These are phyloP conservation scores for Aureobasidium sp. DNA, from an alignment of 2,329 filamentous ascomycete genomes.

Conservation along the genomic window DNA sequence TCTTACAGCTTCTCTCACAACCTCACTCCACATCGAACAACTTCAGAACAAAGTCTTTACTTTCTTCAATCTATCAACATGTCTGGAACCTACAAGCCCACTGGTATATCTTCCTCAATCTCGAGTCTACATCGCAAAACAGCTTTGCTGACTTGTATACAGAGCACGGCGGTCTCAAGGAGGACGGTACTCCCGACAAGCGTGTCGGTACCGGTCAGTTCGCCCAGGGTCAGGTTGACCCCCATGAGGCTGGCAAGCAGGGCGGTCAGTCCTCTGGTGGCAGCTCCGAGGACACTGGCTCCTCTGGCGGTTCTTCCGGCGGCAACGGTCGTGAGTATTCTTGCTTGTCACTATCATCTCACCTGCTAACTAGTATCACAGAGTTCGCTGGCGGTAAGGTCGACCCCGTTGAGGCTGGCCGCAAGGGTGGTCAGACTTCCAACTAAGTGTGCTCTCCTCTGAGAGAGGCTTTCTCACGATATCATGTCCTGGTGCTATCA, in stretches of 20 bases:
- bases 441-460: background rate
- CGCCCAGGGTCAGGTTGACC: slow-evolving; percentile 37
- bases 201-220: slow-evolving; percentile 38
- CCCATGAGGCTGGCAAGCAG: slow-evolving; percentile 35
- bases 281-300: background rate
- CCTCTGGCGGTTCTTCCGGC: slow-evolving; percentile 11
- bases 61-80: slow-evolving; percentile 21
- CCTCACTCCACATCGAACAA: slow-evolving; percentile 11
- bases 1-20: slow-evolving; percentile 15
- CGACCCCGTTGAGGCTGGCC: slow-evolving; percentile 35
- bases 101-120: slow-evolving; percentile 20
- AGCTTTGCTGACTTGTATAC: slow-evolving; percentile 8
- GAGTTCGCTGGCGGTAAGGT: slow-evolving; percentile 38
- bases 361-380: background rate
- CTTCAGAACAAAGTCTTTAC: slow-evolving; percentile 14
- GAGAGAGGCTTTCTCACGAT: background rate
- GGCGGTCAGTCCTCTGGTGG: slow-evolving; percentile 26
- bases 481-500: background rate
- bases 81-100: slow-evolving; percentile 32
- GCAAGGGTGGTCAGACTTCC: slow-evolving; percentile 30
- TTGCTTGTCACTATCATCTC: background rate
- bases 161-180: slow-evolving; percentile 38
- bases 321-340: slow-evolving; percentile 17
- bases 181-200: slow-evolving; percentile 37
- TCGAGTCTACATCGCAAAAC: background rate